These are phyloP conservation scores for Suillus subalutaceus DNA, from an alignment of 768 basidiomycete genomes.

Conservation along the genomic window DNA sequence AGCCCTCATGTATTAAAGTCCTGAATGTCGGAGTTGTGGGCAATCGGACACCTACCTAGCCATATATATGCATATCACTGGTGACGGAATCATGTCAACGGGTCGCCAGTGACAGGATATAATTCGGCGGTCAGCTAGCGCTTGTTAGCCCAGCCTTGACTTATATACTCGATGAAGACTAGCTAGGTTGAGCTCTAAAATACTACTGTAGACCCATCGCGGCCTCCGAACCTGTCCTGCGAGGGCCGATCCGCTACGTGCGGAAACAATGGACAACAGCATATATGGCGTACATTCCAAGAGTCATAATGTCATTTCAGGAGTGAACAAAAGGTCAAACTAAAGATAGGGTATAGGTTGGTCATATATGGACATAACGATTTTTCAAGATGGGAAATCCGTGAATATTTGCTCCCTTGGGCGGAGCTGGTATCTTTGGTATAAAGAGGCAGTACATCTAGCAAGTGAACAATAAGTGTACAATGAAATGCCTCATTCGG, in stretches of 20 bases:
- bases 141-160: not conserved
- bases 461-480: slow-evolving; percentile 5
- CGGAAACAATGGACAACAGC: not conserved
- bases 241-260: not conserved
- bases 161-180: not conserved
- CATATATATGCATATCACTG: not conserved
- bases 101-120: not conserved
- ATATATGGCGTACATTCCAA: not conserved
- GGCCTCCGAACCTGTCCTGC: not conserved
- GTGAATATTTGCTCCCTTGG: not conserved
- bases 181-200: not conserved
- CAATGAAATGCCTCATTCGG: not conserved
- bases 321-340: not conserved
- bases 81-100: not conserved
- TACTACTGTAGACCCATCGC: not conserved
- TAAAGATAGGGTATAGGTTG: not conserved
- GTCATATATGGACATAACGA: not conserved
- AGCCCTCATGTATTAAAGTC: not conserved
- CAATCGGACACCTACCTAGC: not conserved
- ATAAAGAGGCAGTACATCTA: slow-evolving; percentile 4
- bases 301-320: not conserved
- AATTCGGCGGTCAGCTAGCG: not conserved
- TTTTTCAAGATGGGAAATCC: not conserved
- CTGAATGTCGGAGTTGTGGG: not conserved
- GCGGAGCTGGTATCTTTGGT: slow-evolving; percentile 4